Base-by-base conservation (phyloP, 2,329 filamentous ascomycete species). In the Fusarium sp. region DNA sequence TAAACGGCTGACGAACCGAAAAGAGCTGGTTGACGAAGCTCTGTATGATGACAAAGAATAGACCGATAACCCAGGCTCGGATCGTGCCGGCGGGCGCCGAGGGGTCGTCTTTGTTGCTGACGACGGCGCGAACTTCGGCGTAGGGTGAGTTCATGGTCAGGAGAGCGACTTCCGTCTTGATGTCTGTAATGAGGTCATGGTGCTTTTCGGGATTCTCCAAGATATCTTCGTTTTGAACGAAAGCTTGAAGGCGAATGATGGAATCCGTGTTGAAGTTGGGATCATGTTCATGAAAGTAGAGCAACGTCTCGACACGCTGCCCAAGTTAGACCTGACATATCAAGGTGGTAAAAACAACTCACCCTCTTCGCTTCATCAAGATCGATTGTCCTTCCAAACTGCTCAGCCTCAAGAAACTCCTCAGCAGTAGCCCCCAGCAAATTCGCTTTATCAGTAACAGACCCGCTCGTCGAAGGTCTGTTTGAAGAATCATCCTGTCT, bases 111-210 rank as follows among this genome's bases (percentile, higher is more conserved):
- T 87, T 84, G 73, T 89, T 88, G 74, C 86, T 85, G 17, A 88
- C 87, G 2, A 88, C 86, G 10, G 87, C 85, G 20, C 87, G 85
- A 6, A 88, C 87, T 75, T 89, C 87, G 27, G 88, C 83, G 72
- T 90, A 90, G 1, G 88, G 88, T 11, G 85, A 88, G 78, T 88
- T 86, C 74, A 86, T 86, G 27, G 83, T 86, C 69, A 88, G 86
- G 36, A 89, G 81, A 1, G 86, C 84, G 0, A 86, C 84, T 75
- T 89, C 85, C 2, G 87, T 81, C 77, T 88, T 89, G 80, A 88
- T 87, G 71, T 87, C 84, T n/a, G 81, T 77, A 59, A 89, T 86
- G 29, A 86, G 68, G 0, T 81, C 79, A n/a, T 78, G 70, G 22
- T 85, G 76, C n/a, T 82, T 81, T 29, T 83, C 81, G 3, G 83